These are phyloP conservation scores for Metschnikowia anglica DNA, from an alignment of 805 yeast genomes.

Conservation along the genomic window DNA sequence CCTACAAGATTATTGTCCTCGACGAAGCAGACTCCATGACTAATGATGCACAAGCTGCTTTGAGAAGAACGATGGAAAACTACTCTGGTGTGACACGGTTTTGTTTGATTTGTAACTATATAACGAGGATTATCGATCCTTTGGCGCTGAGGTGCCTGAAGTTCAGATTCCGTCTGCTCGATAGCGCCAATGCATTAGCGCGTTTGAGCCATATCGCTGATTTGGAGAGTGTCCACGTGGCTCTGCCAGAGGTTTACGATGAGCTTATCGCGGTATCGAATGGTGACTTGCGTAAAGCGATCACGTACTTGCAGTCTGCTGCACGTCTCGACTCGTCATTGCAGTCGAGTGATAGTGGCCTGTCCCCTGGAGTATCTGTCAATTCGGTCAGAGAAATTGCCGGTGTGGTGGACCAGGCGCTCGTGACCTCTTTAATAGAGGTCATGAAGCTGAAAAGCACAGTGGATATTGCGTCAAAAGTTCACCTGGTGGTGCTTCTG, in stretches of 20 bases:
- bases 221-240: constrained; percentile 29
- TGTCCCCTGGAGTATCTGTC: constrained; percentile 40
- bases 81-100: constrained; percentile 87
- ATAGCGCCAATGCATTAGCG: constrained; percentile 63
- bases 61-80: constrained; percentile 91
- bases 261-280: constrained; percentile 69
- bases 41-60: constrained; percentile 91
- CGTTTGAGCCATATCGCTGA: constrained; percentile 65
- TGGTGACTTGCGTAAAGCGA: constrained; percentile 93
- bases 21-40: constrained; percentile 99
- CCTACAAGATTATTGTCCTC: constrained; percentile 85
- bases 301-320: constrained; percentile 70
- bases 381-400: constrained; percentile 65
- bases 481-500: constrained; percentile 53
- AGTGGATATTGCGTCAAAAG: constrained; percentile 36
- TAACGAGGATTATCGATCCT: constrained; percentile 95
- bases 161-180: constrained; percentile 82
- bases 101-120: constrained; percentile 93
- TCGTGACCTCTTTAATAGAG: constrained; percentile 43
- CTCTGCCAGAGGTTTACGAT: constrained; percentile 52
- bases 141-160: constrained; percentile 95
- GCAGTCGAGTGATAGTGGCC: constrained; percentile 19
- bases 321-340: constrained; percentile 18
- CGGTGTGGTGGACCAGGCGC: constrained; percentile 62
- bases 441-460: constrained; percentile 30